Base-by-base conservation (phyloP, 2,329 filamentous ascomycete species). In the Talaromyces islandicus region DNA sequence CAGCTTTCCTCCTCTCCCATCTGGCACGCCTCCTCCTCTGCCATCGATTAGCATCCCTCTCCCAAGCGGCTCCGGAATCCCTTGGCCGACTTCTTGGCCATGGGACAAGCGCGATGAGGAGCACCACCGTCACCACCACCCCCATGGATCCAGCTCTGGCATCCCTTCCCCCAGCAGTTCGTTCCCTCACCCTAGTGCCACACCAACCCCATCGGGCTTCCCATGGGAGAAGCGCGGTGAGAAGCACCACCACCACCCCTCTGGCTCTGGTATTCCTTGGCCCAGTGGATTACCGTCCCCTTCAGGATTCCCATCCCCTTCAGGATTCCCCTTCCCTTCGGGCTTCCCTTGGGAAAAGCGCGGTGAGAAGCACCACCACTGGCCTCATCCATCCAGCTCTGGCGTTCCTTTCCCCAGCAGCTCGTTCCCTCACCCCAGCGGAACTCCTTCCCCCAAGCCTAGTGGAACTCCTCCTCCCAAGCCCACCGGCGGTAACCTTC, bases 1-100 rank as follows among this genome's bases (percentile, higher is more conserved):
- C 53, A 59, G 51, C 27, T 25, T 46, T 9, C 54, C 54, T 38
- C 54, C 54, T 24, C 43, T 46, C 17, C 58, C 58, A 56, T 51
- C 52, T 25, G 41, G 24, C 21, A 59, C 19, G 27, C 19, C 19
- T n/a, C 52, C 52, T 29, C 52, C 58, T 24, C 12, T 54, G 41
- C 38, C 57, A 35, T 59, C 57, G 14, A 17, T 50, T 32, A 52
- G 41, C 41, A 30, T 43, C 19, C 21, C 24, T 10, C 35, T 35
- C 17, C 53, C 58, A 24, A 12, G 4, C 11, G 53, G 24, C 53
- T 48, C 51, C 19, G 51, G 57, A 9, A 50, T 59, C 27, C 57
- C 57, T 46, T n/a, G 57, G 51, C 19, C 11, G 12, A 48, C 35
- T 38, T n/a, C 32, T 30, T 46, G 17, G 14, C 41, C 41, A 19